Conservation (phyloP, 2,329 filamentous ascomycete species). For the Colletotrichum melonis region DNA sequence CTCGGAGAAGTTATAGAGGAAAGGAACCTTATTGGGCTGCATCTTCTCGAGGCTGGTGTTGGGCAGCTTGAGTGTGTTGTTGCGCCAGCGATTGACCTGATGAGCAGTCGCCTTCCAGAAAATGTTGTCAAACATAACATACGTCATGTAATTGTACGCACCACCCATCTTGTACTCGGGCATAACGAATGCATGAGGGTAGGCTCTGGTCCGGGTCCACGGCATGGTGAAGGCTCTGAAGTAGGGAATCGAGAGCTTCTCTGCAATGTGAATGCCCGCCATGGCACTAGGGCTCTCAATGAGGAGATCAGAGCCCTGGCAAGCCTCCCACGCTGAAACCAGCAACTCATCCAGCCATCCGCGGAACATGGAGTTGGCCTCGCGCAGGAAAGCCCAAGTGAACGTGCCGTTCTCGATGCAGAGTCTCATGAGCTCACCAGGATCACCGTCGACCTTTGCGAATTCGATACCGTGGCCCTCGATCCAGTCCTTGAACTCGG, state of each 20-base stretch:
- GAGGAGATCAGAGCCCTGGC: slow-evolving; percentile 86
- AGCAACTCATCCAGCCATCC: slow-evolving; percentile 95
- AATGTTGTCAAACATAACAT: slow-evolving; percentile 95
- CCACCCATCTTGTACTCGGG: slow-evolving; percentile 95
- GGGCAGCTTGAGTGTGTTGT: slow-evolving; percentile 80
- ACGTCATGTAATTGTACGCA: slow-evolving; percentile 93
- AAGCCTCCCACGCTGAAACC: slow-evolving; percentile 83
- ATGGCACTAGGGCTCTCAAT: slow-evolving; percentile 97
- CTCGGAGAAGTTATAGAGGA: slow-evolving; percentile 96
- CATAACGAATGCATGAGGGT: slow-evolving; percentile 95
- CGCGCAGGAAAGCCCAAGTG: slow-evolving; percentile 88
- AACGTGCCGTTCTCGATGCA: slow-evolving; percentile 99
- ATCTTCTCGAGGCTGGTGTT: slow-evolving; percentile 89
- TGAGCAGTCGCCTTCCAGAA: slow-evolving; percentile 95
- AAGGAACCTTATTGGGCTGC: slow-evolving; percentile 97
- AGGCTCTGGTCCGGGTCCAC: slow-evolving; percentile 94
- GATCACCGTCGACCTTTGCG: slow-evolving; percentile 87
- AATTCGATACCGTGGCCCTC: slow-evolving; percentile 96
- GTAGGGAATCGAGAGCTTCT: slow-evolving; percentile 92
- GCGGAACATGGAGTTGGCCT: slow-evolving; percentile 88
- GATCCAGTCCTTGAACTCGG: slow-evolving; percentile 90
- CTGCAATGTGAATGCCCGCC: slow-evolving; percentile 97
- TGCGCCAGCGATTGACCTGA: slow-evolving; percentile 94
- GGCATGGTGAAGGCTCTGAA: slow-evolving; percentile 99
- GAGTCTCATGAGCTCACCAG: slow-evolving; percentile 92